Conservation (phyloP, 2,329 filamentous ascomycete species). For the Fusarium citri region DNA sequence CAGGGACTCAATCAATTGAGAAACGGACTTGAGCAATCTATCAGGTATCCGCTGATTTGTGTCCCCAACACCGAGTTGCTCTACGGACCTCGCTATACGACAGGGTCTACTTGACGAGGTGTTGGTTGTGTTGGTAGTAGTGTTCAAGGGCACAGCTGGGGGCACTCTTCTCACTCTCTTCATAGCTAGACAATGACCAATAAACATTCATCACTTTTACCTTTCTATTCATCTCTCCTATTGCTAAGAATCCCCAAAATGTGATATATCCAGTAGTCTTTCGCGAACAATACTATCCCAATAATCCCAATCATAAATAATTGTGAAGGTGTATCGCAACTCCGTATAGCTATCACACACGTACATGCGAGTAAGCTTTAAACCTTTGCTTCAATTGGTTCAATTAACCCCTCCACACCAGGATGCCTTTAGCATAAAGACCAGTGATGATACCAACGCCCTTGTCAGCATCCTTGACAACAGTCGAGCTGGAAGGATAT, state of each 20-base stretch:
- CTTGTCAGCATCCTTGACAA: slow-evolving; percentile 45
- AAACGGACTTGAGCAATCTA: background rate
- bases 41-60: background rate
- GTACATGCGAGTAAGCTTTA: background rate
- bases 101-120: background rate
- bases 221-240: fast-evolving
- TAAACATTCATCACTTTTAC: background rate
- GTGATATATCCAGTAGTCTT: too few relatives aligned
- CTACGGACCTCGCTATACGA: fast-evolving
- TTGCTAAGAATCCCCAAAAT: background rate
- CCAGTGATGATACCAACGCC: slow-evolving; percentile 53
- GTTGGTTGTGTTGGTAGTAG: background rate
- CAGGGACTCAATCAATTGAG: background rate
- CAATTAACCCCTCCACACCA: slow-evolving; percentile 44
- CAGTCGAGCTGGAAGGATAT: slow-evolving; percentile 52
- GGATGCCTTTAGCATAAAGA: slow-evolving; percentile 53
- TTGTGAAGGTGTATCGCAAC: too few relatives aligned
- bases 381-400: background rate
- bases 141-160: background rate
- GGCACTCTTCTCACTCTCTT: background rate
- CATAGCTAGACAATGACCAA: background rate
- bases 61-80: background rate
- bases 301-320: too few relatives aligned
- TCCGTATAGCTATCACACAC: background rate
- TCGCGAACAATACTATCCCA: background rate